Percentiles rank a stretch among this genome's conserved stretches.
Conservation (phyloP, 495 filamentous ascomycete species). For the Daldinia bambusicola region DNA sequence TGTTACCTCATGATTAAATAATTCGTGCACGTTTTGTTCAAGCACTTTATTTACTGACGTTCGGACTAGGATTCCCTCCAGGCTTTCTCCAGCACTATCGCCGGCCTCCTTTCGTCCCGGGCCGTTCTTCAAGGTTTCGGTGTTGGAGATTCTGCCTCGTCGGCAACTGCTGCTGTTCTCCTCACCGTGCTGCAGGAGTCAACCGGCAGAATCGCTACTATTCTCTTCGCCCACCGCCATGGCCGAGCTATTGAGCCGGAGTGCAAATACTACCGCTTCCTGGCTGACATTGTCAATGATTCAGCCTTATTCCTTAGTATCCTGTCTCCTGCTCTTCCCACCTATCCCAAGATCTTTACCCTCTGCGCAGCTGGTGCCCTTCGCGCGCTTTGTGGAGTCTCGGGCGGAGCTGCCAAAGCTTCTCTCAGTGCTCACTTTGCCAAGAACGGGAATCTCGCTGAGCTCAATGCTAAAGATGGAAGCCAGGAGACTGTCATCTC, state of each 20-base stretch:
- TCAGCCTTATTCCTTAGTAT: constrained; percentile 88
- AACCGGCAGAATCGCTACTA: constrained; percentile 86
- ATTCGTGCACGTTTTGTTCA: background rate
- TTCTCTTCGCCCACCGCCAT: constrained; percentile 86
- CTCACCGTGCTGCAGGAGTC: constrained; percentile 87
- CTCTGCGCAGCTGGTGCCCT: constrained; percentile 81
- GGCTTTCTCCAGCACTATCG: constrained; percentile 94
- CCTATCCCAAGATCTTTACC: constrained; percentile 70
- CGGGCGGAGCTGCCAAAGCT: constrained; percentile 89
- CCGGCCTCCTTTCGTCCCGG: constrained; percentile 84
- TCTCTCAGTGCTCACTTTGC: constrained; percentile 94
- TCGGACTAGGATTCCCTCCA: constrained; percentile 79
- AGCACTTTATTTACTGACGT: constrained; percentile 7
- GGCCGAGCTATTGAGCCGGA: constrained; percentile 92
- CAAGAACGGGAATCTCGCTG: constrained; percentile 85
- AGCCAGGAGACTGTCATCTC: constrained; percentile 96
- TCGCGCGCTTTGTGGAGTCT: constrained; percentile 86
- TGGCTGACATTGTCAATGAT: constrained; percentile 94
- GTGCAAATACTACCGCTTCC: constrained; percentile 91
- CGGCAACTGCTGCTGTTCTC: constrained; percentile 86
- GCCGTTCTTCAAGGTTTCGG: constrained; percentile 93
- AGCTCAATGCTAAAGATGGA: constrained; percentile 95
- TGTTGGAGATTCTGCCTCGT: constrained; percentile 86
- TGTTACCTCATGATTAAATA: constrained; percentile 18
- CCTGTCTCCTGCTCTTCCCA: constrained; percentile 82